A percentile compares a stretch with the other conserved stretches of the same genome.
These are phyloP conservation scores for Panicum virgatum DNA, from an alignment of 202 grass and related monocot genomes.

Conservation along the genomic window DNA sequence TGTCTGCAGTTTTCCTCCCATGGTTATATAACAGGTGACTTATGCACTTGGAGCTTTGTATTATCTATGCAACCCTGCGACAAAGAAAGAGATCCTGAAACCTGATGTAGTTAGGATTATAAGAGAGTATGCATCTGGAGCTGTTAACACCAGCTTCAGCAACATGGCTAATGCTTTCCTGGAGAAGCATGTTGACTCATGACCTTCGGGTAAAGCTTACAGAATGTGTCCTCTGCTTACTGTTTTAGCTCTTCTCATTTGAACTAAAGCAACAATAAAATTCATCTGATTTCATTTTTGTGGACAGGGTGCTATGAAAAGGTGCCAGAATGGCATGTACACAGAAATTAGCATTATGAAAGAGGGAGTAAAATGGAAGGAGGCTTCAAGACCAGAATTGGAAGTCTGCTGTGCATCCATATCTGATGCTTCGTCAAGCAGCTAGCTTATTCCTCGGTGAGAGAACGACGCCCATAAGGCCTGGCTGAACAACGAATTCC, in stretches of 20 bases:
- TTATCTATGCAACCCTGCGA: slow-evolving; percentile 68
- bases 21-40: slow-evolving; percentile 55
- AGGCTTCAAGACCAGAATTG: neutral
- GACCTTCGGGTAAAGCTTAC: slow-evolving; percentile 18
- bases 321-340: neutral
- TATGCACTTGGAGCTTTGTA: slow-evolving; percentile 91
- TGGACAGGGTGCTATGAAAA: neutral
- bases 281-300: neutral
- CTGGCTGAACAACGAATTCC: neutral
- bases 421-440: neutral
- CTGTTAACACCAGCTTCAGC: slow-evolving; percentile 57
- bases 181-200: slow-evolving; percentile 66
- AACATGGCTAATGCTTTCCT: slow-evolving; percentile 89
- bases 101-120: slow-evolving; percentile 60
- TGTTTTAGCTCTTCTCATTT: neutral
- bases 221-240: neutral
- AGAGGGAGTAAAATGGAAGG: neutral
- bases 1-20: neutral
- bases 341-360: neutral
- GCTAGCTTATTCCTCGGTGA: neutral
- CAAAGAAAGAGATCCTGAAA: slow-evolving; percentile 81
- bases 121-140: slow-evolving; percentile 59
- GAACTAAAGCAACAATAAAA: neutral
- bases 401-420: neutral
- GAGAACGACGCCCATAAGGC: neutral